Conservation (phyloP, 1,284 basidiomycete species). For the Cutaneotrichosporon mucoides region DNA sequence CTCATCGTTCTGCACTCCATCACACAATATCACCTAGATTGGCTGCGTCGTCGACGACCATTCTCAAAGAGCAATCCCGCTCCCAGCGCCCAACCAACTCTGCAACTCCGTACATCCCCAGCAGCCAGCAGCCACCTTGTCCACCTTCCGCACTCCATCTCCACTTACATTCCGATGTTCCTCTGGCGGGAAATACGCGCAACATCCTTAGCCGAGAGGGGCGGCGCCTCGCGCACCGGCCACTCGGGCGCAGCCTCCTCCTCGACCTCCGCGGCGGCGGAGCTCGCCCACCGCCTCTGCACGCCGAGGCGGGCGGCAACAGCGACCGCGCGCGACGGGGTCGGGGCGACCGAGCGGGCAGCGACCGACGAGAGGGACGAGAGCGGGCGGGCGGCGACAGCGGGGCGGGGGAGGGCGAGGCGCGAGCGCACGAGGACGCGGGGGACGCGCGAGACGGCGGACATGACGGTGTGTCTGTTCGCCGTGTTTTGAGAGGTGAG, state of each 20-base stretch:
- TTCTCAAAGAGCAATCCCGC: no score
- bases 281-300: slow-evolving; percentile 6
- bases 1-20: no score
- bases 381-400: slow-evolving; percentile 2
- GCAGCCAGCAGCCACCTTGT: background rate
- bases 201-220: slow-evolving; percentile 36
- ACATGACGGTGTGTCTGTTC: slow-evolving; percentile 4
- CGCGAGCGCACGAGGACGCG: slow-evolving; percentile 15
- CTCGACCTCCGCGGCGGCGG: slow-evolving; percentile 19
- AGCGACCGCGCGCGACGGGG: background rate
- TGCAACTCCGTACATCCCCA: no score
- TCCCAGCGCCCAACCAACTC: background rate
- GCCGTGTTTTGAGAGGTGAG: slow-evolving; percentile 13
- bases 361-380: background rate
- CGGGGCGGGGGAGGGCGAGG: slow-evolving; percentile 6
- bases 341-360: background rate
- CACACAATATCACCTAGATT: no score
- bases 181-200: slow-evolving; percentile 43
- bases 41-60: background rate
- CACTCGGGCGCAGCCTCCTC: slow-evolving; percentile 27
- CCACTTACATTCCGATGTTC: slow-evolving; percentile 50
- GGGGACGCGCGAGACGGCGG: slow-evolving; percentile 17
- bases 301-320: background rate
- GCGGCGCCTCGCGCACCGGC: slow-evolving; percentile 43
- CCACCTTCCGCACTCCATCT: background rate